Evolutionary conservation across 495 filamentous ascomycete species (phyloP), one percentile per base, ranked within the genome.

Genomic region (Hyphodiscus hymeniophilus): DNA sequence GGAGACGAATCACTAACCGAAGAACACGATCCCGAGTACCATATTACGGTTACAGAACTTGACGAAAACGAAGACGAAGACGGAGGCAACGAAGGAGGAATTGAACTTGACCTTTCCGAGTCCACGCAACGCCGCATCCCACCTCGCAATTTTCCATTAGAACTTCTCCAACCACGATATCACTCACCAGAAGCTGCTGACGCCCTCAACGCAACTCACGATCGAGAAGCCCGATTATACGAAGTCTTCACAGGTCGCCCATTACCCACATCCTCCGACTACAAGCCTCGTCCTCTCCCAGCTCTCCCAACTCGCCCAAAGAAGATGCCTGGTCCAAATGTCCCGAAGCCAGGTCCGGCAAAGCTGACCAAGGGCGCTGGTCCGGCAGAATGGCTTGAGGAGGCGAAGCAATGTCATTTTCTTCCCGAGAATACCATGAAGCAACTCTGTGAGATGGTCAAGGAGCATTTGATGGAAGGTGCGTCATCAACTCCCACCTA

Each of bases 391-490:
- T 98, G 92, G 92, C 79, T 97, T 13, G 84, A 89, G 59, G 84
- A 87, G 57, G 92, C 92, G 32, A 95, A 94, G 64, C 84, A 90
- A 61, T 97, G 94, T 74, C 89, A 94, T 61, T 95, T 96, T 63
- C 77, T 98, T 15, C 90, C 91, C 5, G 92, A 98, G 68, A 67
- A 80, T 33, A 88, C 89, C 58, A 98, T 98, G 92, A 98, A 98
- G 71, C 85, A 94, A 64, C 75, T 98, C 15, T 98, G 92, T 67
- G 92, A 98, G 71, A 94, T 94, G 51, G 91, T 95, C 50, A 98
- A 98, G 72, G 94, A 97, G 66, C 89, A 82, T 50, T 73, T 97
- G 58, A 97, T 98, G 91, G 94, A 98, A 74, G 86, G 87, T 89
- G 62, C 58, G 74, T 51, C 10, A 18, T 36, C 11, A 30, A 13